A percentile compares a stretch with the other conserved stretches of the same genome.
phyloP scores from a whole-genome alignment of 2,329 filamentous ascomycete species.

The Penicillium rolfsii region DNA sequence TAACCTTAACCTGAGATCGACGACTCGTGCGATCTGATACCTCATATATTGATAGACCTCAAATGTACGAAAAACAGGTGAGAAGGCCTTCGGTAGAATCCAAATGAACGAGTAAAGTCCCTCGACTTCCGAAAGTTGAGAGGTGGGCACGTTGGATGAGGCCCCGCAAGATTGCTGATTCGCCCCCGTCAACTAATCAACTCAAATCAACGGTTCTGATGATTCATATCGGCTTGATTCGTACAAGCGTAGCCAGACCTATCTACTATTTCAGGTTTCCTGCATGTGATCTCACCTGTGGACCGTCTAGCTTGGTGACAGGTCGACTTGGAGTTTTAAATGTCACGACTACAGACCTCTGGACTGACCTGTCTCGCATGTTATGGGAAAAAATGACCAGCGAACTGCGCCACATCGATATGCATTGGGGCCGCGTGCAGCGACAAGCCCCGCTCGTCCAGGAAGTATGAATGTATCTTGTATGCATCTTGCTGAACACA shows the following conservation, averaged over 20 bases:
- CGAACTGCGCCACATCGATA: not conserved
- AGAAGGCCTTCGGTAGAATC: not conserved
- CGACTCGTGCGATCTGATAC: not conserved
- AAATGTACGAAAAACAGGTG: not conserved
- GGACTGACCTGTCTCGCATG: not conserved
- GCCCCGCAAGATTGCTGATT: constrained; percentile 5
- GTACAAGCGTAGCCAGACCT: not conserved
- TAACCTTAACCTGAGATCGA: not conserved
- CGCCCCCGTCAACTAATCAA: not conserved
- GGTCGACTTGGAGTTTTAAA: not conserved
- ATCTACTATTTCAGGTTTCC: not conserved
- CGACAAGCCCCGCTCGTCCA: not conserved
- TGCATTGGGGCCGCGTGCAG: not conserved
- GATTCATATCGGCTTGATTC: not conserved
- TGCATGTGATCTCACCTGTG: not conserved
- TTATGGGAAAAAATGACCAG: not conserved
- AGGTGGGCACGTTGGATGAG: not conserved
- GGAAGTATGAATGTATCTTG: not conserved
- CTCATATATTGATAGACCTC: not conserved
- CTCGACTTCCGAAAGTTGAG: not conserved
- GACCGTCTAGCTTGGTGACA: not conserved
- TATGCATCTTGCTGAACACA: not conserved
- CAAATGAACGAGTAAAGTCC: not conserved
- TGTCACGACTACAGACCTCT: not conserved
- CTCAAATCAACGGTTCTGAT: not conserved